A percentile compares a stretch with the other conserved stretches of the same genome.
Conservation (phyloP, 176 grass and related monocot genomes). For the Neostapfia colusana region DNA sequence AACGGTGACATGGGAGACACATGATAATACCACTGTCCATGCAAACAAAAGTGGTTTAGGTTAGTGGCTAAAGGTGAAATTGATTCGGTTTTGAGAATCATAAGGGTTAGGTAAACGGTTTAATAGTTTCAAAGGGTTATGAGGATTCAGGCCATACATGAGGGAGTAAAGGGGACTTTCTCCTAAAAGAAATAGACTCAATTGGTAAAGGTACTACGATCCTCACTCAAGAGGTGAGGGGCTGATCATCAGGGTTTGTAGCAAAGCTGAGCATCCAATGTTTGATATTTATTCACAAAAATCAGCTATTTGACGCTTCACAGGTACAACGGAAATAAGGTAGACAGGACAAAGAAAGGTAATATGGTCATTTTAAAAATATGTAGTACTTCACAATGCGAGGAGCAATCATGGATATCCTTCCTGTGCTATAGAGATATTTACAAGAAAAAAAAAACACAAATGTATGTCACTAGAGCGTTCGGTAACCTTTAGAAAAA, state of each 20-base stretch:
- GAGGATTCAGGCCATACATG: too few relatives aligned
- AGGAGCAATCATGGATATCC: neutral
- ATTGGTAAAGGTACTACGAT: neutral
- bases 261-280: conserved; percentile 6
- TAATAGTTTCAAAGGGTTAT: too few relatives aligned
- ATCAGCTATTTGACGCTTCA: neutral
- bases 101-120: too few relatives aligned
- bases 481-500: conserved; percentile 81
- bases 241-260: neutral
- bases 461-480: neutral
- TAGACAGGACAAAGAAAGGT: neutral
- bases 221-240: neutral
- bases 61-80: too few relatives aligned
- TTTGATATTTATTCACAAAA: neutral
- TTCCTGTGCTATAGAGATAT: neutral
- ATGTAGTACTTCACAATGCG: conserved; percentile 27
- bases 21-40: too few relatives aligned
- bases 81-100: too few relatives aligned
- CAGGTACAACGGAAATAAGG: neutral
- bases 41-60: too few relatives aligned
- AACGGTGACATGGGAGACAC: too few relatives aligned
- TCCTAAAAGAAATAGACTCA: neutral
- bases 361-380: conserved; percentile 18
- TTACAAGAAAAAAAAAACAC: neutral
- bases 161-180: too few relatives aligned